Evolutionary conservation across 257 asterid species (phyloP).

Genomic region (Solanum pimpinellifolium): DNA sequence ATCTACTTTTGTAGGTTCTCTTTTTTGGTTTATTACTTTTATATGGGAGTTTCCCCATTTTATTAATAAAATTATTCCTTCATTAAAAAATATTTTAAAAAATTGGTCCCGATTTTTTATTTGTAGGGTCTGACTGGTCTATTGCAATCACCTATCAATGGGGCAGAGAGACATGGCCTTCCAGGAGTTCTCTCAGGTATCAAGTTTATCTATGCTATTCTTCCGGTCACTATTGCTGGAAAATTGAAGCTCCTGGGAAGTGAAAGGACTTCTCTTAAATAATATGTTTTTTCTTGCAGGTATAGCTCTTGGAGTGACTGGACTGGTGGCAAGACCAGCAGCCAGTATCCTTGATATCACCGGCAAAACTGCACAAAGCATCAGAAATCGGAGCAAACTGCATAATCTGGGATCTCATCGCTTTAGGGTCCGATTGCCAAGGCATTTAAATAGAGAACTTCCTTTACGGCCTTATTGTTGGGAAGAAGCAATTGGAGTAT

Average conservation of each 20-base stretch:
- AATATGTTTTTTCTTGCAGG: constrained; percentile 29
- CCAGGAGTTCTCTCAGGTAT: constrained; percentile 95
- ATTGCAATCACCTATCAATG: constrained; percentile 93
- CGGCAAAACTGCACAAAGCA: constrained; percentile 96
- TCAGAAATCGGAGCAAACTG: constrained; percentile 79
- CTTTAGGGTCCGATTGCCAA: constrained; percentile 71
- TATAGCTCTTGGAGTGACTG: constrained; percentile 88
- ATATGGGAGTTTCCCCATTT: background rate
- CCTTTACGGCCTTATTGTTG: constrained; percentile 74
- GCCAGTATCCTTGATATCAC: constrained; percentile 97
- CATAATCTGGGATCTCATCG: constrained; percentile 48
- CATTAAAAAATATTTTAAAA: background rate
- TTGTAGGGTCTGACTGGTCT: constrained; percentile 93
- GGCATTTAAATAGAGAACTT: constrained; percentile 61
- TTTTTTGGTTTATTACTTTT: background rate
- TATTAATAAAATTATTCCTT: background rate
- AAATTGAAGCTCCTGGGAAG: background rate
- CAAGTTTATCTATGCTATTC: background rate
- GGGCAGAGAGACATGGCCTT: constrained; percentile 92
- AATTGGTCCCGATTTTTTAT: background rate
- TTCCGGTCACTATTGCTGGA: background rate
- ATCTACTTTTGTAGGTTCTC: background rate
- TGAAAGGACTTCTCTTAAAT: background rate
- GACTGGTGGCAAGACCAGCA: constrained; percentile 91
- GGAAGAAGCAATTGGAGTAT: constrained; percentile 92